These are phyloP conservation scores for Hordeum pubiflorum DNA, from an alignment of 202 grass and related monocot species.

Conservation along the genomic window DNA sequence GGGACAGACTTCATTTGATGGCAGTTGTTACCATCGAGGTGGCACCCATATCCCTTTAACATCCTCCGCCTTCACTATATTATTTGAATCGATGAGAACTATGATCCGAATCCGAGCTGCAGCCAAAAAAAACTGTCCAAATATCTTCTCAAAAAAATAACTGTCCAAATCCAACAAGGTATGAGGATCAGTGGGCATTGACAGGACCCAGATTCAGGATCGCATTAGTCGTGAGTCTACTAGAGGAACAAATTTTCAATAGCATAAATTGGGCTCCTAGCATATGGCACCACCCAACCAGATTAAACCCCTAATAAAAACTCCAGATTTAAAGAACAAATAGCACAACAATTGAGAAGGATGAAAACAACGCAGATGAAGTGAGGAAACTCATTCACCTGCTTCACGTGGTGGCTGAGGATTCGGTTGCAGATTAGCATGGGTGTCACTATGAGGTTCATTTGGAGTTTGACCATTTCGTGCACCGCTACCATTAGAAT, in stretches of 20 bases:
- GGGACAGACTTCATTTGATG: background rate
- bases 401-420: conserved; percentile 35
- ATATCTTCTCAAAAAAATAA: too few relatives aligned
- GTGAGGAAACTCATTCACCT: conserved; percentile 25
- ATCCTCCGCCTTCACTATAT: background rate
- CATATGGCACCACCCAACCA: background rate
- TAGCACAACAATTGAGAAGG: conserved; percentile 17
- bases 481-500: conserved; percentile 37
- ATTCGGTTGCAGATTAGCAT: conserved; percentile 37
- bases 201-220: background rate
- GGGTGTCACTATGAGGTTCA: conserved; percentile 32
- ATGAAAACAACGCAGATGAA: background rate
- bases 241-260: background rate
- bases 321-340: background rate
- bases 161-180: too few relatives aligned
- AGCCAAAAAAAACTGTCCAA: too few relatives aligned
- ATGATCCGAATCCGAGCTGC: too few relatives aligned
- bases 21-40: background rate
- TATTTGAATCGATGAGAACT: too few relatives aligned
- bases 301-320: conserved; percentile 4
- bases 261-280: background rate
- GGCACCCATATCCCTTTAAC: background rate
- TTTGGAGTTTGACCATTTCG: conserved; percentile 34
- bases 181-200: background rate
- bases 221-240: background rate